Evolutionary conservation across 345 rosid genomes (phyloP), one percentile per base, ranked within the genome.

Genomic region (Linum usitatissimum): DNA sequence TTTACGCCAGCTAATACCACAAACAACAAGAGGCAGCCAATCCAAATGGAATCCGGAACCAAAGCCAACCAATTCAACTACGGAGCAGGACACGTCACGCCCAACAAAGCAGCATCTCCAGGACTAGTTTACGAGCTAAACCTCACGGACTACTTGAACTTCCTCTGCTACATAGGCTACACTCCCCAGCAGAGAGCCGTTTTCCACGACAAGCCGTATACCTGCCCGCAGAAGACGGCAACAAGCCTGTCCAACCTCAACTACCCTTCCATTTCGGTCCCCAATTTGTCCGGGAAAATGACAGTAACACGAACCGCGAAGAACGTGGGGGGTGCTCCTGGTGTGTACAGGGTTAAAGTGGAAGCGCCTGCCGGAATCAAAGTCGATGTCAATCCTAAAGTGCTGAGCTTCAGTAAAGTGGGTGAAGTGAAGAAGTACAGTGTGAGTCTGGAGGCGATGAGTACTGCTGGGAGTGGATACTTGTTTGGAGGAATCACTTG

Each of bases 1-100:
- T 84, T 68, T 78, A 81, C 0, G 80, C 69, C 69, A 84, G 87
- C 87, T 15, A 83, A 80, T 71, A 58, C 74, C 62, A 45, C 17
- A 4, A 45, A 45, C 17, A 45, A 45, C 51, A 45, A 45, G 10
- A 17, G 51, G 2, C 14, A 45, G 17, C 51, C 51, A 8, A 45
- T 45, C 51, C 14, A 45, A 10, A 45, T 13, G 10, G 51, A 45
- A 45, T 10, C 51, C 17, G 51, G 51, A 2, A 4, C 15, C 51
- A 45, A 4, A 15, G 51, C 51, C 51, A 45, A 10, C 51, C 51
- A 10, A 10, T 45, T 45, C 51, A 45, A 45, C 51, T 45, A 45
- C 15, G 51, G 51, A 10, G 51, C 51, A 15, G 51, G 51, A 45
- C 51, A 45, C 51, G 51, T 45, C 17, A 3, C 14, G 17, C 51